These are phyloP conservation scores for Shiraia bambusicola DNA, from an alignment of 2,329 filamentous ascomycete species.

Conservation along the genomic window DNA sequence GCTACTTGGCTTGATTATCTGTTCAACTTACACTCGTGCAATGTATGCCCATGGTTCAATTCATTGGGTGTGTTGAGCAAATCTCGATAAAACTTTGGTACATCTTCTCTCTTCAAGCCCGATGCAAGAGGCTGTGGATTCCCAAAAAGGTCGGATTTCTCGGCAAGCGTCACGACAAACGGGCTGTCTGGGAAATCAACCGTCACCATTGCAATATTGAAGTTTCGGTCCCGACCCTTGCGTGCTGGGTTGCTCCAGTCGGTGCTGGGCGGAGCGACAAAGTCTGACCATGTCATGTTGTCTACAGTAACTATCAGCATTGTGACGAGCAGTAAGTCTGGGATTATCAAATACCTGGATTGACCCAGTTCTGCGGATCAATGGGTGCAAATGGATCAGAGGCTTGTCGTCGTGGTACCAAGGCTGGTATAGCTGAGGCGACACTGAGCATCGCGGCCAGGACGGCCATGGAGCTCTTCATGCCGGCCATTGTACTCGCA, in stretches of 20 bases:
- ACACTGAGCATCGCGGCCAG: conserved; percentile 20
- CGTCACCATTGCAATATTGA: conserved; percentile 58
- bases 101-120: conserved; percentile 48
- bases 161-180: conserved; percentile 52
- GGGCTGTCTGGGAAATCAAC: conserved; percentile 55
- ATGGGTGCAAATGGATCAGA: conserved; percentile 52
- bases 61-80: conserved; percentile 54
- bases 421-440: conserved; percentile 19
- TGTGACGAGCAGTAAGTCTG: too few relatives aligned
- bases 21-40: conserved; percentile 50
- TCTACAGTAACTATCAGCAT: too few relatives aligned
- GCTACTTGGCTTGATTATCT: not conserved
- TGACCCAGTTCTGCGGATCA: conserved; percentile 56
- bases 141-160: conserved; percentile 53
- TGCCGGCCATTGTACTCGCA: conserved; percentile 7
- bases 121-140: conserved; percentile 52
- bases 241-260: conserved; percentile 51
- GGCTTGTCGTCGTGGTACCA: conserved; percentile 13
- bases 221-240: conserved; percentile 53
- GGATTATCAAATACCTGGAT: conserved; percentile 43
- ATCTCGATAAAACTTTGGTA: conserved; percentile 55
- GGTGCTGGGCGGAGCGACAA: conserved; percentile 50
- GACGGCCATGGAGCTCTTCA: conserved; percentile 12
- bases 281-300: conserved; percentile 53
- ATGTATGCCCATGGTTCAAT: conserved; percentile 54